Evolutionary conservation across 169 alveolate genomes (phyloP).

Genomic region (Plasmodium ovale): DNA sequence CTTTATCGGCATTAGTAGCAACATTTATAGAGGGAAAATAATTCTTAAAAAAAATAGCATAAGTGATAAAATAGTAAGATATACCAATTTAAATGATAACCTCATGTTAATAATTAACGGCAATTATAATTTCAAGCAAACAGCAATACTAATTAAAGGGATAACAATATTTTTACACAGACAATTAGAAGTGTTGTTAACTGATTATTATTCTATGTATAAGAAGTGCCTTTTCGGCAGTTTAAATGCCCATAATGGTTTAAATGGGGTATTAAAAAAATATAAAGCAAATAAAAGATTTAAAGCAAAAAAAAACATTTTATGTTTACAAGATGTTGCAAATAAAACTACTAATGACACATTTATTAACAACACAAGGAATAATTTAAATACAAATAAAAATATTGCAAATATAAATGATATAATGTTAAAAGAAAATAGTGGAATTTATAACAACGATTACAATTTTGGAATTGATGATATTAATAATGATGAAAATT

Average conservation of each 20-base stretch:
- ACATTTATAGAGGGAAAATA: constrained; percentile 57
- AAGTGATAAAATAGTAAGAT: constrained; percentile 65
- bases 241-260: constrained; percentile 9
- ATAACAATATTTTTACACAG: constrained; percentile 69
- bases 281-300: constrained; percentile 25
- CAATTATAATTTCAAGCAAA: constrained; percentile 59
- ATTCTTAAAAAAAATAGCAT: constrained; percentile 62
- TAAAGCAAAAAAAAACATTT: constrained; percentile 32
- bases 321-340: constrained; percentile 33
- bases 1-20: constrained; percentile 68
- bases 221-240: constrained; percentile 41
- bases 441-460: constrained; percentile 28
- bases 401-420: constrained; percentile 65
- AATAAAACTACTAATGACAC: constrained; percentile 11
- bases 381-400: constrained; percentile 47
- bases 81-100: constrained; percentile 66
- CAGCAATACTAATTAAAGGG: constrained; percentile 76
- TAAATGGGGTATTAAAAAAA: constrained; percentile 27
- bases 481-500: constrained; percentile 54
- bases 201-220: constrained; percentile 73
- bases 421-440: constrained; percentile 56
- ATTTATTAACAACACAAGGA: constrained; percentile 4
- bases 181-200: constrained; percentile 55
- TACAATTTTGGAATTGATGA: constrained; percentile 46
- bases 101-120: constrained; percentile 64